Evolutionary conservation across 768 basidiomycete species (phyloP).

Genomic region (Lactarius evosmus): DNA sequence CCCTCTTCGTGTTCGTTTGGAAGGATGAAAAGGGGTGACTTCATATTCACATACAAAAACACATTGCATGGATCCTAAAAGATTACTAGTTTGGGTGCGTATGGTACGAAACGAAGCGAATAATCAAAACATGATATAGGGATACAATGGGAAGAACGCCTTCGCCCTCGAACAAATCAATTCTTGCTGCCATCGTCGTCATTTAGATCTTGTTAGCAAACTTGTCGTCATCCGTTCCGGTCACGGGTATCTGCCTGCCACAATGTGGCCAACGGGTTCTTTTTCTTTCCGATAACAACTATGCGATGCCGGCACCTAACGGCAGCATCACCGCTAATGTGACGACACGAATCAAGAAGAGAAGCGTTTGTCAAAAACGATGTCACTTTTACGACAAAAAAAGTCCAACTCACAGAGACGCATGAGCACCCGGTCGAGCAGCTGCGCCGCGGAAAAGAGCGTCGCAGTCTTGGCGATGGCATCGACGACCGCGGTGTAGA

Average conservation of each 20-base stretch:
- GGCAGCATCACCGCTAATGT: slow-evolving; percentile 12
- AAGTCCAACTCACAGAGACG: slow-evolving; percentile 4
- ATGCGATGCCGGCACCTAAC: slow-evolving; percentile 22
- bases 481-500: background rate
- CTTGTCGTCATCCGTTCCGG: background rate
- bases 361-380: background rate
- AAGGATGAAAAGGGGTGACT: background rate
- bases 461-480: background rate
- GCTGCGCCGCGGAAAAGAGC: slow-evolving; percentile 12
- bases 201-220: background rate
- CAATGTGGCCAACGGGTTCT: too few relatives aligned
- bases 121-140: background rate
- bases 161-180: background rate
- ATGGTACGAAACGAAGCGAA: background rate
- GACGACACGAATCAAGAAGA: background rate
- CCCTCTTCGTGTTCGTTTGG: background rate
- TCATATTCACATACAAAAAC: background rate
- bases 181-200: background rate
- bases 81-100: background rate
- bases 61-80: background rate
- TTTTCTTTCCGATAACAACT: too few relatives aligned
- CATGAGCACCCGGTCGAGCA: slow-evolving; percentile 15
- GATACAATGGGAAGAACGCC: background rate
- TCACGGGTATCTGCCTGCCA: too few relatives aligned
- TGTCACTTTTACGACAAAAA: too few relatives aligned